Evolutionary conservation across 2,329 filamentous ascomycete species (phyloP).

Genomic region (Phyllosticta citribraziliensis): DNA sequence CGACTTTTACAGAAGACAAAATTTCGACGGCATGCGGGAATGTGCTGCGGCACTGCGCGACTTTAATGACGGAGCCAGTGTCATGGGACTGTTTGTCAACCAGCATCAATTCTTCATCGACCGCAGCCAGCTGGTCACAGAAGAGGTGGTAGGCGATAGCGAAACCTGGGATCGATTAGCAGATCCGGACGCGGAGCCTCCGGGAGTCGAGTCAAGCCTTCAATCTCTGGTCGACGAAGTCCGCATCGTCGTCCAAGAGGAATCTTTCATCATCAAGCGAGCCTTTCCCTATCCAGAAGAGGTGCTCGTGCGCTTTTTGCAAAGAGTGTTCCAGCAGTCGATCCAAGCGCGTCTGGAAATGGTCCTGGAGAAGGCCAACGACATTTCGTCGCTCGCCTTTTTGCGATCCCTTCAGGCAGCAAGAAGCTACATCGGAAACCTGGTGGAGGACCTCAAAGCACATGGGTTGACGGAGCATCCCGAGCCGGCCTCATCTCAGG

Average conservation of each 20-base stretch:
- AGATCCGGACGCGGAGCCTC: conserved; percentile 86
- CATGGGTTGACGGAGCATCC: conserved; percentile 94
- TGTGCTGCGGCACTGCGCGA: conserved; percentile 89
- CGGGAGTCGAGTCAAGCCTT: conserved; percentile 81
- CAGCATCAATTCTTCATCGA: conserved; percentile 99
- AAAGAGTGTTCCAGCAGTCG: conserved; percentile 94
- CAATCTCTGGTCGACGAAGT: conserved; percentile 92
- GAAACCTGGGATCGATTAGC: conserved; percentile 79
- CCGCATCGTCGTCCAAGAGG: conserved; percentile 89
- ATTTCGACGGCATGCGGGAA: conserved; percentile 97
- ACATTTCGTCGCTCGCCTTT: conserved; percentile 85
- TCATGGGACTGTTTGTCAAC: conserved; percentile 93
- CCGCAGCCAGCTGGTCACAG: conserved; percentile 78
- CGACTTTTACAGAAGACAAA: conserved; percentile 87
- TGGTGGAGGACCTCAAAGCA: conserved; percentile 87
- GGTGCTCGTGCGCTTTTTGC: conserved; percentile 84
- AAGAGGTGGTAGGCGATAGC: conserved; percentile 68
- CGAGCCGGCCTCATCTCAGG: conserved; percentile 79
- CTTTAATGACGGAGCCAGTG: conserved; percentile 91
- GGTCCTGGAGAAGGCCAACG: conserved; percentile 89
- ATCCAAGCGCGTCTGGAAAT: conserved; percentile 93
- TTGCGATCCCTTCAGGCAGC: conserved; percentile 84
- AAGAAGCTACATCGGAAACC: conserved; percentile 71
- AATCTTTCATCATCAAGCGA: conserved; percentile 91
- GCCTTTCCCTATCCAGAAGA: conserved; percentile 96